A percentile compares a stretch with the other conserved stretches of the same genome.
phyloP scores from a whole-genome alignment of 1,284 basidiomycete genomes.

The Leccinum ambiguum region DNA sequence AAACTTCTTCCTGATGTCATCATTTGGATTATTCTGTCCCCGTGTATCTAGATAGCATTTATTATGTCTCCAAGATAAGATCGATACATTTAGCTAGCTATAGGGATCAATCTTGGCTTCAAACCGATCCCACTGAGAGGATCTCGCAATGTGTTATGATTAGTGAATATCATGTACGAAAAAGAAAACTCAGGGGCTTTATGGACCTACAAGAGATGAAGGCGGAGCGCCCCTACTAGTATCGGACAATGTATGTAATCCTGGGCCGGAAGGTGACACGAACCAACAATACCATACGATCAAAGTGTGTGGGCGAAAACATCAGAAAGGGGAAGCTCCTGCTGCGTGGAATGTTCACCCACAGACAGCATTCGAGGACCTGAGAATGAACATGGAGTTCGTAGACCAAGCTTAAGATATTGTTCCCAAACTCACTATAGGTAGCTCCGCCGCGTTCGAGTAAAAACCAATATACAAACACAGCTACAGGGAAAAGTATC shows the following conservation, averaged over 20 bases:
- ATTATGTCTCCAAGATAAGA: conserved; percentile 6
- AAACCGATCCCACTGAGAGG: not conserved
- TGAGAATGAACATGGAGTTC: not conserved
- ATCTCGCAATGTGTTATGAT: not conserved
- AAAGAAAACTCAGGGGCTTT: not conserved
- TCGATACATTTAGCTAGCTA: conserved; percentile 1
- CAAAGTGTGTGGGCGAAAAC: not conserved
- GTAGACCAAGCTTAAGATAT: not conserved
- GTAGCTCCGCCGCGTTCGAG: conserved; percentile 1
- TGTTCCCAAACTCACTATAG: too few species aligned
- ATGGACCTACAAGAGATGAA: not conserved
- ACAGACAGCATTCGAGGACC: not conserved
- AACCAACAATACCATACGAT: not conserved
- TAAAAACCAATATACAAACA: conserved; percentile 4
- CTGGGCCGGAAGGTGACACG: not conserved
- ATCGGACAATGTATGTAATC: not conserved
- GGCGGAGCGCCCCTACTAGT: too few species aligned
- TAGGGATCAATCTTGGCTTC: not conserved
- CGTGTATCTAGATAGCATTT: conserved; percentile 7
- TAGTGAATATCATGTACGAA: not conserved
- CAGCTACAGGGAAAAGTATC: not conserved
- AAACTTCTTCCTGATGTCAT: not conserved
- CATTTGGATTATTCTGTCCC: not conserved
- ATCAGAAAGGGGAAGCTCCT: not conserved
- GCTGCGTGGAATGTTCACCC: not conserved